Evolutionary conservation across 306 rosid genomes (phyloP), one percentile per base, ranked within the genome.

Genomic region (Sesbania bispinosa): DNA sequence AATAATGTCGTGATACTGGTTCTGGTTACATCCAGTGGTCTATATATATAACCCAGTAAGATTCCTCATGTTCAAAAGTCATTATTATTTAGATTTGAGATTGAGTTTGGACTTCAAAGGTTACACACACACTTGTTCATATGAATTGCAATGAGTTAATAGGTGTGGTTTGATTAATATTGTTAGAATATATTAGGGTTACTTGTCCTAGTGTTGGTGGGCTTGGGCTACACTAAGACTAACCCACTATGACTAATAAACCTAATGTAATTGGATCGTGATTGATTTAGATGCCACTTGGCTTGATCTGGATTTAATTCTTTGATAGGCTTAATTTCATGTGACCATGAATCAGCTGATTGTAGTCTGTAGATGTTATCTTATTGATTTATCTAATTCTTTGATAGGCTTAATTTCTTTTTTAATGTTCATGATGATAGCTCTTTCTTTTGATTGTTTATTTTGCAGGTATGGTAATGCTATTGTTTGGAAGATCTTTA

Each of bases 401-500:
- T 10, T 24, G 23, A n/a, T n/a, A n/a, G n/a, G n/a, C n/a, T n/a
- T n/a, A n/a, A n/a, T 32, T 15, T 76, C 60, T 47, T 67, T 13
- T 62, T 14, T 74, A 21, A 55, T 69, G 35, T 74, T 27, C 47
- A n/a, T n/a, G n/a, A 43, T 76, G 55, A 58, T 60, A 55, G 24
- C 23, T 41, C 58, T 47, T 20, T 53, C 23, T 32, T 52, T 38
- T 50, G 75, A 27, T 67, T 24, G 19, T 78, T 76, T 13, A 33
- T 77, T 32, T 53, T 76, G 69, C 93, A 95, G 99, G 88, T 95
- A 95, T 85, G 97, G 99, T 55, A 95, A 79, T 80, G 99, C 97
- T 61, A 95, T 67, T 77, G 97, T 95, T 38, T 95, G 99, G 99
- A 95, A 95, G 92, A 92, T 72, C 74, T 95, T 95, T 74, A 95